phyloP scores from a whole-genome alignment of 2,329 filamentous ascomycete genomes.

The Rutstroemia sp. region DNA sequence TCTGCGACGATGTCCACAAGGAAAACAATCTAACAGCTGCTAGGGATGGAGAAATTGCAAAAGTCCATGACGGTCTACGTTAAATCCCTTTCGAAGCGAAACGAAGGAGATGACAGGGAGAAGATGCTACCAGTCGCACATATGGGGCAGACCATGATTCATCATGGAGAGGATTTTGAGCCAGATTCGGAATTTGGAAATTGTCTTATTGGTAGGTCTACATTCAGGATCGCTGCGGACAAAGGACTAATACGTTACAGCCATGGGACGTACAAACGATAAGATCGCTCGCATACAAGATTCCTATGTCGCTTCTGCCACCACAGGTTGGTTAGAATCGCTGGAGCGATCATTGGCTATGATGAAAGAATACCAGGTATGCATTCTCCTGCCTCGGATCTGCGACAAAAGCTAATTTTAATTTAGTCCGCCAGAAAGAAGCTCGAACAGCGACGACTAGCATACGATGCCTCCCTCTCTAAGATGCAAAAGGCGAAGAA shows the following conservation, averaged over 20 bases:
- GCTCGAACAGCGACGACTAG: constrained; percentile 80
- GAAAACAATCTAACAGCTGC: constrained; percentile 12
- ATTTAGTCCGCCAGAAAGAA: constrained; percentile 69
- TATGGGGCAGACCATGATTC: constrained; percentile 77
- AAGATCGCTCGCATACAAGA: constrained; percentile 81
- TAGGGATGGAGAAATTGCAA: constrained; percentile 87
- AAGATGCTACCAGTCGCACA: constrained; percentile 74
- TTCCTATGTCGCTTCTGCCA: constrained; percentile 69
- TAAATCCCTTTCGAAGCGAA: constrained; percentile 79
- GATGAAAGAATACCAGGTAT: constrained; percentile 96
- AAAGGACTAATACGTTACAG: constrained; percentile 34
- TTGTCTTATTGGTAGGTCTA: constrained; percentile 58
- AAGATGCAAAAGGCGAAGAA: constrained; percentile 93
- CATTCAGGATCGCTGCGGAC: not conserved
- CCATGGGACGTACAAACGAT: constrained; percentile 80
- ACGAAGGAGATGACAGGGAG: constrained; percentile 79
- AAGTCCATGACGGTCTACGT: constrained; percentile 78
- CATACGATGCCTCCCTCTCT: constrained; percentile 80
- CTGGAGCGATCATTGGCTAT: constrained; percentile 81
- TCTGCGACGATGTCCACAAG: constrained; percentile 3
- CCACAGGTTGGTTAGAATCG: constrained; percentile 82
- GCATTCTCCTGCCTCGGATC: constrained; percentile 20
- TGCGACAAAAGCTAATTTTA: constrained; percentile 17
- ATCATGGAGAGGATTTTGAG: constrained; percentile 89
- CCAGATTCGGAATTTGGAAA: constrained; percentile 84